Conservation (phyloP, 2,329 filamentous ascomycete genomes). For the Salinomyces thailandicus region DNA sequence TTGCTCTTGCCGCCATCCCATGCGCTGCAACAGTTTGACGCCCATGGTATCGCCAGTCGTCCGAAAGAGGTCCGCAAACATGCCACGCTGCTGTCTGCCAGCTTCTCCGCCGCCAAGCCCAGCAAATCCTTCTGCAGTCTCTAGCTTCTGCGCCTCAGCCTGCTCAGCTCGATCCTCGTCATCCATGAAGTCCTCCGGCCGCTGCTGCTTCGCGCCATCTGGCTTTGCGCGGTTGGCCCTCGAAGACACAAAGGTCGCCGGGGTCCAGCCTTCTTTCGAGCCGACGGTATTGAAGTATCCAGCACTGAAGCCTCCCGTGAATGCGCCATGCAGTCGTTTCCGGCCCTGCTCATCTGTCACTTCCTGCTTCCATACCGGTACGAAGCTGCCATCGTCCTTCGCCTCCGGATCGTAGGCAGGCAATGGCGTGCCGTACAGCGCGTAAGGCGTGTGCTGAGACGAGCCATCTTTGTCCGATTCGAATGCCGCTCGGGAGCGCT, state of each 20-base stretch:
- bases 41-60: slow-evolving; percentile 75
- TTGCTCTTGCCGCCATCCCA: slow-evolving; percentile 94
- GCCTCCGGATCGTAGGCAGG: slow-evolving; percentile 64
- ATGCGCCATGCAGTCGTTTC: slow-evolving; percentile 87
- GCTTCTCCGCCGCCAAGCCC: slow-evolving; percentile 51
- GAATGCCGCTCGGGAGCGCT: slow-evolving; percentile 67
- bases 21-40: slow-evolving; percentile 69
- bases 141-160: slow-evolving; percentile 63
- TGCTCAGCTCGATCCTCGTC: slow-evolving; percentile 87
- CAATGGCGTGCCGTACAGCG: slow-evolving; percentile 73
- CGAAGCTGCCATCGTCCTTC: slow-evolving; percentile 82
- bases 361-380: slow-evolving; percentile 97
- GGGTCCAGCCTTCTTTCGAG: slow-evolving; percentile 96
- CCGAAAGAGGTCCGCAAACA: slow-evolving; percentile 62
- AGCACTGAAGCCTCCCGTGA: slow-evolving; percentile 93
- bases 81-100: slow-evolving; percentile 30
- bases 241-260: slow-evolving; percentile 83
- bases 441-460: slow-evolving; percentile 58
- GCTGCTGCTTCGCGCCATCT: slow-evolving; percentile 44
- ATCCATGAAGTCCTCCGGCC: slow-evolving; percentile 92
- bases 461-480: slow-evolving; percentile 45
- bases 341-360: slow-evolving; percentile 85
- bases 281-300: slow-evolving; percentile 98
- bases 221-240: slow-evolving; percentile 64
- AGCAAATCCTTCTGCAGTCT: slow-evolving; percentile 62